Evolutionary conservation across 2,329 filamentous ascomycete genomes (phyloP).

Genomic region (Colletotrichum destructivum): DNA sequence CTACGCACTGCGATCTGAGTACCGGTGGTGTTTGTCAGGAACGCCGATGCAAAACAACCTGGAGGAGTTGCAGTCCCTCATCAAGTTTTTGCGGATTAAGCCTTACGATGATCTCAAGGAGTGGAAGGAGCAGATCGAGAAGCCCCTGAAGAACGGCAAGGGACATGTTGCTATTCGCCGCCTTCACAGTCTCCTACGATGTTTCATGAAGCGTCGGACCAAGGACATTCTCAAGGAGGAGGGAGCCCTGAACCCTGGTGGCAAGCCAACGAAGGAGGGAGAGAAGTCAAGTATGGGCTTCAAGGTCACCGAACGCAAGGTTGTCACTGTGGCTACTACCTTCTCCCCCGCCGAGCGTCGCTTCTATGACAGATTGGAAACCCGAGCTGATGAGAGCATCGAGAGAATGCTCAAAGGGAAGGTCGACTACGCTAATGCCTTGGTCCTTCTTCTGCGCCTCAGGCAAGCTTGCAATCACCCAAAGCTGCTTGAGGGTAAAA

Average conservation of each 20-base stretch:
- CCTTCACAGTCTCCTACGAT: slow-evolving; percentile 86
- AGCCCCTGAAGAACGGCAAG: slow-evolving; percentile 89
- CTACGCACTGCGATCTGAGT: slow-evolving; percentile 86
- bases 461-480: slow-evolving; percentile 97
- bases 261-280: slow-evolving; percentile 67
- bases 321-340: slow-evolving; percentile 83
- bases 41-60: slow-evolving; percentile 99
- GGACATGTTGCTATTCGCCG: slow-evolving; percentile 91
- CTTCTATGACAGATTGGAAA: slow-evolving; percentile 89
- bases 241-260: slow-evolving; percentile 83
- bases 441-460: slow-evolving; percentile 91
- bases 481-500: slow-evolving; percentile 85
- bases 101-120: slow-evolving; percentile 88
- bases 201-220: slow-evolving; percentile 98
- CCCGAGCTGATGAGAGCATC: slow-evolving; percentile 87
- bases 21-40: slow-evolving; percentile 95
- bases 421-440: slow-evolving; percentile 92
- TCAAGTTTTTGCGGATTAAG: slow-evolving; percentile 92
- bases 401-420: slow-evolving; percentile 89
- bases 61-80: slow-evolving; percentile 93
- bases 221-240: slow-evolving; percentile 96
- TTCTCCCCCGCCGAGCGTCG: slow-evolving; percentile 85
- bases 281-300: slow-evolving; percentile 76
- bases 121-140: slow-evolving; percentile 94
- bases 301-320: slow-evolving; percentile 91